Evolutionary conservation across 2,329 filamentous ascomycete genomes (phyloP).

Genomic region (Paramyrothecium roridum): DNA sequence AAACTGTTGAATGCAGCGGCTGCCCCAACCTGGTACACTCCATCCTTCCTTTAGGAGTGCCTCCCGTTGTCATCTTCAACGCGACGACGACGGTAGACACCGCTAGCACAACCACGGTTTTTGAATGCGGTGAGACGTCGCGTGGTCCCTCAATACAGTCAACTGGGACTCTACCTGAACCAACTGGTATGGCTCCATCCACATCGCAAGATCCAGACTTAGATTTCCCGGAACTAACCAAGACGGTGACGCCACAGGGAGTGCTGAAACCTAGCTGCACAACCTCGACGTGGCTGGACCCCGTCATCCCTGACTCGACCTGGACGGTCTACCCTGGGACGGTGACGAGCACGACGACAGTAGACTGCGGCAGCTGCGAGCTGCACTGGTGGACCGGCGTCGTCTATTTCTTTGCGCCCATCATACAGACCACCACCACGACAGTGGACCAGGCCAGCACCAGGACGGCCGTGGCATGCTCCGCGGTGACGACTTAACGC

Average conservation of each 20-base stretch:
- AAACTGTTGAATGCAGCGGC: conserved; percentile 17
- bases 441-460: conserved; percentile 3
- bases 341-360: conserved; percentile 4
- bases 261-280: conserved; percentile 6
- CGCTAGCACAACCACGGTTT: conserved; percentile 4
- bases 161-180: not conserved
- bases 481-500: not conserved
- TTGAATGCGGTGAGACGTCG: conserved; percentile 7
- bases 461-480: conserved; percentile 3
- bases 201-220: not conserved
- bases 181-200: not conserved
- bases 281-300: not conserved
- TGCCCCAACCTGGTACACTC: conserved; percentile 12
- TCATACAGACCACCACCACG: conserved; percentile 2
- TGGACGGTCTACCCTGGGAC: conserved; percentile 6
- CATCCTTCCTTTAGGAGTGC: conserved; percentile 8
- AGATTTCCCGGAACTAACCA: not conserved
- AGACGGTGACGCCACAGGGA: conserved; percentile 2
- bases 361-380: conserved; percentile 7
- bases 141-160: not conserved
- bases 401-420: conserved; percentile 4
- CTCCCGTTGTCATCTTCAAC: conserved; percentile 16
- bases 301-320: conserved; percentile 5
- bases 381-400: conserved; percentile 8
- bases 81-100: conserved; percentile 14